These are phyloP conservation scores for Margaritispora aquatica DNA, from an alignment of 495 filamentous ascomycete species.

Conservation along the genomic window DNA sequence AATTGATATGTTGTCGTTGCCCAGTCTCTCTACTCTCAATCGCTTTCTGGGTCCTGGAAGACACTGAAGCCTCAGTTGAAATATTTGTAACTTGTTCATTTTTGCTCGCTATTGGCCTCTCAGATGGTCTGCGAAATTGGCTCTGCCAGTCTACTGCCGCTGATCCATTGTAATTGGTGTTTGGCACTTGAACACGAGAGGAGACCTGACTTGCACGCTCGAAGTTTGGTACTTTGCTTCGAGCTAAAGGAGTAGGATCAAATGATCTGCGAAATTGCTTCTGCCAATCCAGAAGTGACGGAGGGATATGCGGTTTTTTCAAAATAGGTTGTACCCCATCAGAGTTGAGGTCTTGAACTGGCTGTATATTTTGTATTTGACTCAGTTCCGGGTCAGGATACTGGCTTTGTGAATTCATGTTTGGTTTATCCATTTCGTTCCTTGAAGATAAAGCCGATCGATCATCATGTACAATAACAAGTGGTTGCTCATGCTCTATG, in stretches of 20 bases:
- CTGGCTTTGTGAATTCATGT: background rate
- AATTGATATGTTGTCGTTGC: background rate
- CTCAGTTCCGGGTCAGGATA: constrained; percentile 11
- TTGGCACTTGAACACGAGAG: background rate
- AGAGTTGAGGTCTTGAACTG: background rate
- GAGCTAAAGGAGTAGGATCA: background rate
- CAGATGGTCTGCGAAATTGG: background rate
- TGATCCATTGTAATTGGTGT: background rate
- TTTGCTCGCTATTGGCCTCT: background rate
- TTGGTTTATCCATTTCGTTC: background rate
- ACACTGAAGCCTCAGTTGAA: background rate
- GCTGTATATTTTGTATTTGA: background rate
- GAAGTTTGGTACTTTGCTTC: no score
- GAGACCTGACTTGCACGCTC: background rate
- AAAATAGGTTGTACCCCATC: background rate
- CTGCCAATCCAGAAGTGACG: background rate
- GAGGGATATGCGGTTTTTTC: background rate
- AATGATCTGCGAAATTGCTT: background rate
- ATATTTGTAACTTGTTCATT: background rate
- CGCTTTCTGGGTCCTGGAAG: no score
- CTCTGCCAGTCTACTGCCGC: background rate
- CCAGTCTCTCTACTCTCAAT: no score
- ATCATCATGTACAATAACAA: background rate
- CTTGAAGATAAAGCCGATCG: background rate
- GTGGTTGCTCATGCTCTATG: background rate